These are phyloP conservation scores for Usnea hakonensis DNA, from an alignment of 495 filamentous ascomycete species.

Conservation along the genomic window DNA sequence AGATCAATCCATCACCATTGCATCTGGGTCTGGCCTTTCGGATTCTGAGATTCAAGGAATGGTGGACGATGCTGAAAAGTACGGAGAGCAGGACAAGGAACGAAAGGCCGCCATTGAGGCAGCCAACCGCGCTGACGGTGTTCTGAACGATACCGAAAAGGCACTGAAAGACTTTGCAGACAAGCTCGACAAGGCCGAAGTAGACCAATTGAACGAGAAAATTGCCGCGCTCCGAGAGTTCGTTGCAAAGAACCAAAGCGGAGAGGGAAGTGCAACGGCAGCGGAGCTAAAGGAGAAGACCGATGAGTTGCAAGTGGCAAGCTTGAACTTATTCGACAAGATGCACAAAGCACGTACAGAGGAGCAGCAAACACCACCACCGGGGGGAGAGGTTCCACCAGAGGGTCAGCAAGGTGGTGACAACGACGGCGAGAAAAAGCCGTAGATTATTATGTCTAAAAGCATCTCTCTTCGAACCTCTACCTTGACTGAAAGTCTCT, in stretches of 20 bases:
- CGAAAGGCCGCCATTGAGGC: conserved; percentile 91
- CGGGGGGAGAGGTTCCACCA: conserved; percentile 29
- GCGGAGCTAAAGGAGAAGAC: conserved; percentile 96
- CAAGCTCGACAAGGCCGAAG: conserved; percentile 93
- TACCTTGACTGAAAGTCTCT: conserved; percentile 8
- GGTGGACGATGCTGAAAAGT: conserved; percentile 97
- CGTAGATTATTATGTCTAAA: conserved; percentile 38
- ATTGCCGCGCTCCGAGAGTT: conserved; percentile 81
- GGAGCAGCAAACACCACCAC: conserved; percentile 46
- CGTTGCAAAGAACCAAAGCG: conserved; percentile 88
- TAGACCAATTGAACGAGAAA: conserved; percentile 87
- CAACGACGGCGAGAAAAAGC: conserved; percentile 70
- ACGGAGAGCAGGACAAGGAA: conserved; percentile 90
- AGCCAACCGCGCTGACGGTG: conserved; percentile 94
- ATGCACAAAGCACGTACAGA: conserved; percentile 93
- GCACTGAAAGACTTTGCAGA: conserved; percentile 93
- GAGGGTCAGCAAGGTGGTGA: conserved; percentile 28
- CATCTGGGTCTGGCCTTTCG: conserved; percentile 95
- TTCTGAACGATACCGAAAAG: conserved; percentile 97
- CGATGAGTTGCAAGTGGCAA: conserved; percentile 92
- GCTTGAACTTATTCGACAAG: conserved; percentile 97
- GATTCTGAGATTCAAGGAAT: conserved; percentile 90
- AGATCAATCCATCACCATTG: conserved; percentile 99
- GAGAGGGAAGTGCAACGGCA: conserved; percentile 75
- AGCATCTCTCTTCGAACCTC: conserved; percentile 3